These are phyloP conservation scores for Triticum monococcum DNA, from an alignment of 176 grass and related monocot species.

Conservation along the genomic window DNA sequence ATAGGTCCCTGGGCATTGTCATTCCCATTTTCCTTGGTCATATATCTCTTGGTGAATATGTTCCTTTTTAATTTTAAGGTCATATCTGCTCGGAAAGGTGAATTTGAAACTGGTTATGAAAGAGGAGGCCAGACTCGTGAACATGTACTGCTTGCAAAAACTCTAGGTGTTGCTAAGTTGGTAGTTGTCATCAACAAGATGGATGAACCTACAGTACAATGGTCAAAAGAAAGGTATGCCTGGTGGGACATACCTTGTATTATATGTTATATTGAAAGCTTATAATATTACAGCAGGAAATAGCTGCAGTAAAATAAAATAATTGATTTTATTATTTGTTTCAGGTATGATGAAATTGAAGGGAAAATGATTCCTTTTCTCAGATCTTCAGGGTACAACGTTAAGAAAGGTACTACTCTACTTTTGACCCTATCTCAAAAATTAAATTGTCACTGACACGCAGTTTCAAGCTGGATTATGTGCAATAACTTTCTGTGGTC, in stretches of 20 bases:
- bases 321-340: slow-evolving; percentile 23
- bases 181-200: slow-evolving; percentile 87
- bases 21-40: not conserved
- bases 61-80: slow-evolving; percentile 37
- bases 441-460: not conserved
- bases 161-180: slow-evolving; percentile 81
- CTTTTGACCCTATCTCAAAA: not conserved
- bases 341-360: slow-evolving; percentile 94
- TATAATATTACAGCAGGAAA: not conserved
- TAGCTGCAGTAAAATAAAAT: slow-evolving; percentile 6
- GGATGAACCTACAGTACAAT: slow-evolving; percentile 81
- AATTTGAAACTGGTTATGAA: slow-evolving; percentile 93
- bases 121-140: slow-evolving; percentile 84
- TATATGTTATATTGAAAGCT: not conserved
- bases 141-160: slow-evolving; percentile 87
- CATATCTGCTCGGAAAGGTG: slow-evolving; percentile 90
- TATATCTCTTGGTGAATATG: not conserved
- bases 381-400: slow-evolving; percentile 82
- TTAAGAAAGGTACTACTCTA: slow-evolving; percentile 68
- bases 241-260: slow-evolving; percentile 3
- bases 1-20: not conserved
- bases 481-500: not conserved
- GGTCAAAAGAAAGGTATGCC: slow-evolving; percentile 77
- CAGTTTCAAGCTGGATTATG: not conserved
- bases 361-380: slow-evolving; percentile 86